Evolutionary conservation across 768 basidiomycete species (phyloP), one percentile per base, ranked within the genome.

Genomic region (Hydnum rufescens): DNA sequence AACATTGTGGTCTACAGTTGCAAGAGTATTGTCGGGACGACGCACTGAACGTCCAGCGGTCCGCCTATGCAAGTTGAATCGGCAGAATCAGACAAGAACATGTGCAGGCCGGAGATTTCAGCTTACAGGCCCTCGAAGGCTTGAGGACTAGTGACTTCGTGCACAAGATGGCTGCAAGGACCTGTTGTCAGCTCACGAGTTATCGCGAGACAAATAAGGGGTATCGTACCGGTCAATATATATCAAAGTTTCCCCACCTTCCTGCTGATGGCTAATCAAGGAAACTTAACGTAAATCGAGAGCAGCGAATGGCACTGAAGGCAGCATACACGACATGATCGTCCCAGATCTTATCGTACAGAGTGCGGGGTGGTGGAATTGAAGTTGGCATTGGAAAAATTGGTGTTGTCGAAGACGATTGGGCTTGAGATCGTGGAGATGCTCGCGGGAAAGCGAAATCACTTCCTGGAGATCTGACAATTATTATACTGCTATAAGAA

Each of bases 321-420:
- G 30, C 42, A 30, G 54, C 84, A 56, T 60, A 88, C 78, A 96
- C 82, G 62, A 93, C 77, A 68, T 96, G 93, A 64, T 96, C 89
- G 58, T 95, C 88, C 79, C 86, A 95, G 57, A 96, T 88, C 70
- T 96, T 96, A 68, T 97, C 93, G 67, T 96, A 95, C 29, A 97
- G 72, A 32, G 93, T 96, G 56, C 88, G 79, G 5, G 88, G 87
- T 22, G 71, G 66, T 51, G 69, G 58, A 18, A 71, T 65, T n/a
- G 75, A 65, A 30, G 67, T 71, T 42, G 78, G 74, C 78, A 80
- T 80, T 39, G 13, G 36, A 22, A 39, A 22, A 13, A n/a, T n/a
- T n/a, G n/a, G n/a, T n/a, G n/a, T n/a, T n/a, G n/a, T n/a, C n/a
- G n/a, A n/a, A n/a, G n/a, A n/a, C n/a, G n/a, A n/a, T n/a, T n/a